Percentiles rank a stretch among this genome's conserved stretches.
Evolutionary conservation across 2,329 filamentous ascomycete species (phyloP).

Genomic region (Colletotrichum caudatum): DNA sequence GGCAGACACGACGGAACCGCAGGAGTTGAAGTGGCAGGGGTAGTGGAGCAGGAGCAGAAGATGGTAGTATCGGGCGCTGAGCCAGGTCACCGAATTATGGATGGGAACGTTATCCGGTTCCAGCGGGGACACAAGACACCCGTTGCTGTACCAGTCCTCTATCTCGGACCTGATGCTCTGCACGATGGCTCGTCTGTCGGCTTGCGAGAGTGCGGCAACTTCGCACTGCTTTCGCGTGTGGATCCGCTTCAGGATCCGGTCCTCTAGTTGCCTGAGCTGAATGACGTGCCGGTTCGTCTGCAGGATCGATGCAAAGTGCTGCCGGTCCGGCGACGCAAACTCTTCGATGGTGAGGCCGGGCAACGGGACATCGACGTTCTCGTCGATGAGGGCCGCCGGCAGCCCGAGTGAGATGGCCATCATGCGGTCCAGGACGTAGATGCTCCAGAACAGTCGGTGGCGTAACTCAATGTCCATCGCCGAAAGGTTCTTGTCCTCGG

Average conservation of each 20-base stretch:
- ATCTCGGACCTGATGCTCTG: conserved; percentile 56
- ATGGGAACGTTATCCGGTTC: conserved; percentile 59
- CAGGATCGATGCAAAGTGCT: conserved; percentile 54
- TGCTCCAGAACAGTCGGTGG: conserved; percentile 59
- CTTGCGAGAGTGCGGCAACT: conserved; percentile 47
- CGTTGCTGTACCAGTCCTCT: conserved; percentile 61
- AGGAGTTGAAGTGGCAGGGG: conserved; percentile 55
- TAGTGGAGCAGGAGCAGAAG: conserved; percentile 59
- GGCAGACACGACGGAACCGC: conserved; percentile 47
- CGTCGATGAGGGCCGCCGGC: conserved; percentile 54
- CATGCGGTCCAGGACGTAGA: conserved; percentile 60
- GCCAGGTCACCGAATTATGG: conserved; percentile 59
- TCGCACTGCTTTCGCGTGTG: conserved; percentile 50
- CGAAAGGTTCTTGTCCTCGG: conserved; percentile 46
- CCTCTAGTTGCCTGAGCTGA: conserved; percentile 58
- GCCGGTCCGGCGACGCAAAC: conserved; percentile 55
- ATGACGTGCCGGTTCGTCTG: conserved; percentile 61
- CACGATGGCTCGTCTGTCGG: conserved; percentile 50
- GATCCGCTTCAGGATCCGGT: conserved; percentile 53
- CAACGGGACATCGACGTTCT: conserved; percentile 55
- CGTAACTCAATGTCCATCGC: conserved; percentile 50
- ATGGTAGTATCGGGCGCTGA: conserved; percentile 58
- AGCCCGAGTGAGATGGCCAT: conserved; percentile 56
- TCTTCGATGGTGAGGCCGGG: conserved; percentile 60
- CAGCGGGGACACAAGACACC: conserved; percentile 57